Percentiles rank a stretch among this genome's conserved stretches.
Evolutionary conservation across 306 rosid genomes (phyloP).

Genomic region (Glycine tomentella): DNA sequence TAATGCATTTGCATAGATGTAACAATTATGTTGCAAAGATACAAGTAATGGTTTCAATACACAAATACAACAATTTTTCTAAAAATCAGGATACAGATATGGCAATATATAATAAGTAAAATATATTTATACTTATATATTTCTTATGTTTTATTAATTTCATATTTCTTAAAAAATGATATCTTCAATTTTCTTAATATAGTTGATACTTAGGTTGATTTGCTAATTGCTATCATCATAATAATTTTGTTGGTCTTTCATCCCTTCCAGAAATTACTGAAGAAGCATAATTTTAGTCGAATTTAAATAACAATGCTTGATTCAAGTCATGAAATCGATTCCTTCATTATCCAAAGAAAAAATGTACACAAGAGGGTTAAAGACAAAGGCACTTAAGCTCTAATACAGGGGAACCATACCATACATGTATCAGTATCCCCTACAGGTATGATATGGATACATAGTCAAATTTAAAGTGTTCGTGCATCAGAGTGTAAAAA

Average conservation of each 20-base stretch:
- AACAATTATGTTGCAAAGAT: neutral
- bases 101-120: neutral
- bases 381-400: neutral
- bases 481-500: neutral
- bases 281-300: neutral
- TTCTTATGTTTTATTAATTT: neutral
- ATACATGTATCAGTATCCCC: neutral
- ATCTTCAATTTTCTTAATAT: too few relatives aligned
- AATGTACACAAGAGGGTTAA: neutral
- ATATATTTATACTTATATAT: neutral
- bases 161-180: neutral
- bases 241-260: neutral
- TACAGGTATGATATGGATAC: neutral
- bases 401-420: neutral
- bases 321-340: neutral
- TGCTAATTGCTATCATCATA: neutral
- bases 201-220: neutral
- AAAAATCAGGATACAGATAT: neutral
- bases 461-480: neutral
- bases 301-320: neutral
- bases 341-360: neutral
- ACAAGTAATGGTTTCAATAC: neutral
- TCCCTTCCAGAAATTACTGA: neutral
- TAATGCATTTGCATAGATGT: neutral
- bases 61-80: neutral